A percentile compares a stretch with the other conserved stretches of the same genome.
These are phyloP conservation scores for Plasmodium coatneyi DNA, from an alignment of 169 alveolate species.

Conservation along the genomic window DNA sequence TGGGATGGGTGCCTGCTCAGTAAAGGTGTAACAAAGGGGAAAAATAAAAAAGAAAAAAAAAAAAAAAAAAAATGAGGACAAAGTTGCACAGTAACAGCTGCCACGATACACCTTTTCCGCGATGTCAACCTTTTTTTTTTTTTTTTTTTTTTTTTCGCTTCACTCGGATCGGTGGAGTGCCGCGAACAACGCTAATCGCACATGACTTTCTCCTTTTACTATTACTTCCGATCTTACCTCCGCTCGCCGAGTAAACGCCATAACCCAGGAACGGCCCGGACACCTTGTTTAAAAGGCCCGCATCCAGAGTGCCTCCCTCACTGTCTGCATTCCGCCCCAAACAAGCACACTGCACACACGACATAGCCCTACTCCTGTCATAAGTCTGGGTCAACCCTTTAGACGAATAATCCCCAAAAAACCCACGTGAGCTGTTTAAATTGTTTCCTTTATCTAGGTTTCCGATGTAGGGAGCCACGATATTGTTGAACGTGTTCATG, in stretches of 20 bases:
- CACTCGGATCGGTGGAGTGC: background rate
- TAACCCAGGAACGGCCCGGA: conserved; percentile 2
- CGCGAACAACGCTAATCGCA: background rate
- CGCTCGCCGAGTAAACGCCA: background rate
- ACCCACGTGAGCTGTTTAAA: background rate
- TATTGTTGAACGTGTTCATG: conserved; percentile 5
- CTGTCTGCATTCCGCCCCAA: conserved; percentile 1
- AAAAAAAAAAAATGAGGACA: background rate
- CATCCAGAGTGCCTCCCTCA: conserved; percentile 2
- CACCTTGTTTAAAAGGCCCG: background rate
- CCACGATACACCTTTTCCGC: background rate
- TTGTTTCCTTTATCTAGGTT: conserved; percentile 20
- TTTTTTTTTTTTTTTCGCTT: background rate
- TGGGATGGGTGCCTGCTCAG: conserved; percentile 34
- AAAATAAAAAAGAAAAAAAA: background rate
- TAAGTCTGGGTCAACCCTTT: conserved; percentile 3
- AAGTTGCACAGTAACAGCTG: background rate
- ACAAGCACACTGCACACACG: conserved; percentile 49
- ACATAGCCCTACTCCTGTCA: background rate
- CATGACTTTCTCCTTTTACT: background rate
- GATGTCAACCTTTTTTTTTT: background rate
- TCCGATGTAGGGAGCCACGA: background rate
- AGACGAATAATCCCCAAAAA: conserved; percentile 3
- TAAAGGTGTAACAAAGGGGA: background rate
- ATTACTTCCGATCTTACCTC: background rate